Percentiles rank a stretch among this genome's conserved stretches.
phyloP scores from a whole-genome alignment of 2,329 filamentous ascomycete species.

The Paecilomyces sp. region DNA sequence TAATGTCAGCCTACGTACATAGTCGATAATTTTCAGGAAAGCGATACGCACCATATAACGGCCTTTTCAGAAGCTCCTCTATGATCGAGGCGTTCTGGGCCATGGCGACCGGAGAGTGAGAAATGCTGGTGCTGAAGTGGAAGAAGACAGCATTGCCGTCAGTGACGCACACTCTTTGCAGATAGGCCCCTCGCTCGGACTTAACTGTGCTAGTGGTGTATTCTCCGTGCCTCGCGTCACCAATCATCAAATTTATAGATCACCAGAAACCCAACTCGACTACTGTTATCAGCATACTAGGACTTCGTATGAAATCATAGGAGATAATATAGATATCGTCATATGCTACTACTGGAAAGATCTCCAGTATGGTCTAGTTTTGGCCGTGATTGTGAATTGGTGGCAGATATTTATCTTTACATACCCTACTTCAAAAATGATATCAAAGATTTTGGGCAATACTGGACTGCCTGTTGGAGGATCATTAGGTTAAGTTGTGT shows the following conservation, averaged over 20 bases:
- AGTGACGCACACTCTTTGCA: neutral
- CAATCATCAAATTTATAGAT: neutral
- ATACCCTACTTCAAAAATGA: too few relatives aligned
- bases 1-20: slow-evolving; percentile 11
- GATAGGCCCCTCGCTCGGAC: neutral
- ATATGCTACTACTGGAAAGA: too few relatives aligned
- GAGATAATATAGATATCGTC: too few relatives aligned
- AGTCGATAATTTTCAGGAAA: neutral
- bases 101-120: neutral
- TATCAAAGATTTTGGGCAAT: too few relatives aligned
- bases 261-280: neutral
- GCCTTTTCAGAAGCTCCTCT: slow-evolving; percentile 39
- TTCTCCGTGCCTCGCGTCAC: neutral
- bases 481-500: too few relatives aligned
- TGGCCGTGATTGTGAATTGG: neutral
- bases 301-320: too few relatives aligned
- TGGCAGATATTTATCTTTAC: neutral
- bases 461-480: too few relatives aligned
- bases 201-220: neutral
- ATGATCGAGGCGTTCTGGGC: slow-evolving; percentile 10
- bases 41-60: slow-evolving; percentile 40
- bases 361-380: neutral
- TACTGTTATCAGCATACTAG: neutral
- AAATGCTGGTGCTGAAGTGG: neutral
- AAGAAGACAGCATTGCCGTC: neutral